Evolutionary conservation across 2,329 filamentous ascomycete species (phyloP), one percentile per base, ranked within the genome.

Genomic region (Amauroascus niger): DNA sequence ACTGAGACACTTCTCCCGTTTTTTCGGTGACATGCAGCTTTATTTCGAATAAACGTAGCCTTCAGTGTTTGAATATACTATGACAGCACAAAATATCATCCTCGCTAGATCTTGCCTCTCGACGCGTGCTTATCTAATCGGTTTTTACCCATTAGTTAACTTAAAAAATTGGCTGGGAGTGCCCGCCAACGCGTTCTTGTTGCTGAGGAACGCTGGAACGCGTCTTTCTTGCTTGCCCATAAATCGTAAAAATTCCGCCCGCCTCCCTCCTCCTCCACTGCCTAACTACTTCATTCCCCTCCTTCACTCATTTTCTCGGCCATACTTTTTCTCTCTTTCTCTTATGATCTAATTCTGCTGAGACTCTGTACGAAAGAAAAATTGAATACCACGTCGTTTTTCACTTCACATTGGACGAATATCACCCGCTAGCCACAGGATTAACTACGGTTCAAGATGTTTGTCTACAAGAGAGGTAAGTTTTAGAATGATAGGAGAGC

Each of bases 381-480:
- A 20, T 20, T 46, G 22, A 26, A 11, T 14, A 11, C 30, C 33
- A 35, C 3, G 4, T 14, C 33, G 3, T 35, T 35, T n/a, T n/a
- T n/a, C 33, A 35, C 6, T 35, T 35, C 33, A 11, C 13, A 7
- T 35, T 13, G 5, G 4, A 30, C 26, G 26, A 40, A 11, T 20
- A n/a, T n/a, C n/a, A n/a, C n/a, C n/a, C 14, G 37, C 26, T 8
- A 43, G 13, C 22, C 20, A 13, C 40, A 37, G 39, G 13, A n/a
- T 18, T 45, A 13, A 39, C 24, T 13, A 32, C 18, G 7, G 16
- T 44, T 59, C 65, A 75, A 65, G 59, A 82, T 82, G 79, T 82
- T 79, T 68, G 79, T 82, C 64, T 79, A 79, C 68, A 82, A 82
- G 72, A 73, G 79, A 74, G 79, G 79, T 81, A 74, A 62, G 74